Evolutionary conservation across 1,284 basidiomycete species (phyloP), one percentile per base, ranked within the genome.

Genomic region (Chiua sp.): DNA sequence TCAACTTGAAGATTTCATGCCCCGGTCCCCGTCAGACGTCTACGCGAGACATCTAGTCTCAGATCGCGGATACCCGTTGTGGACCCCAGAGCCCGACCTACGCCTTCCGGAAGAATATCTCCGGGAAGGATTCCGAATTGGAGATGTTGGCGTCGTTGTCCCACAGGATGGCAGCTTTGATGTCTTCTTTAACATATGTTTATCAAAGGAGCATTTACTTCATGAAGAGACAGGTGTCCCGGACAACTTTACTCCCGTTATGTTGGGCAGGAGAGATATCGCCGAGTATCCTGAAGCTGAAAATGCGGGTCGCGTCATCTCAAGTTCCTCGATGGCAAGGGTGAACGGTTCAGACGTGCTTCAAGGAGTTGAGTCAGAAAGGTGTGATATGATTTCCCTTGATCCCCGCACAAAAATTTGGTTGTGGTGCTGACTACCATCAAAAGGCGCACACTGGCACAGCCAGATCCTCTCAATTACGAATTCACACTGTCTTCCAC

Each of bases 171-270:
- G 58, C 13, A 16, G 7, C 22, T 55, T 55, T 33, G 32, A 51
- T 6, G 49, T 50, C 26, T 32, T 54, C 12, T 47, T 59, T 22
- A 59, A 59, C 22, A 52, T 59, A 15, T 51, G 22, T 8, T 10
- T 11, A 33, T 3, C 7, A 7, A 5, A 15, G 1, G 20, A 53
- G 8, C 53, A 53, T 33, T 32, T 32, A 20, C 32, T 53, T 12
- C 53, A 53, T 33, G 20, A 26, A 53, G 51, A 55, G 42, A 52
- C 20, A 4, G 59, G 68, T 4, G 63, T 70, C 0, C 60, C 68
- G 3, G 16, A 53, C 7, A 59, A 55, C 47, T 68, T 67, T 37
- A 44, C 33, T 0, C 68, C 33, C 12, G 56, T 64, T 44, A 22
- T 44, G 30, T 23, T 53, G 7, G 22, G 32, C 12, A 28, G 28